A percentile compares a stretch with the other conserved stretches of the same genome.
These are phyloP conservation scores for Candida ortonii DNA, from an alignment of 805 yeast species.

Conservation along the genomic window DNA sequence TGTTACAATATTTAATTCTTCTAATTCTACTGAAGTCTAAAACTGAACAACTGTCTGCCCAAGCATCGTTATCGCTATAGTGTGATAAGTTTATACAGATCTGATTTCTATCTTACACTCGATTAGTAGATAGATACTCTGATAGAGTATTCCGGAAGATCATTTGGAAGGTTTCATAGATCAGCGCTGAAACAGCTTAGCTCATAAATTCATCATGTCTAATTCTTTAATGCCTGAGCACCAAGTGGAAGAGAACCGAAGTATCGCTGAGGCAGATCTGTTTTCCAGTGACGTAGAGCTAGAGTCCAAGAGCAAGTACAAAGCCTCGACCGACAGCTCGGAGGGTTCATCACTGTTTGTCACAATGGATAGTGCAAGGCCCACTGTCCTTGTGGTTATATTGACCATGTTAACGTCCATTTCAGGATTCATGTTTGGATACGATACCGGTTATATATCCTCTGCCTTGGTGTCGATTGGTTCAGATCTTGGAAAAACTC, in stretches of 20 bases:
- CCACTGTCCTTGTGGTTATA: conserved; percentile 61
- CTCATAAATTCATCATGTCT: too few relatives aligned
- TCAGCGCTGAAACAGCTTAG: too few relatives aligned
- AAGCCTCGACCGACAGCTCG: conserved; percentile 5
- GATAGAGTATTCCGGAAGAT: too few relatives aligned
- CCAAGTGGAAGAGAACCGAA: conserved; percentile 1
- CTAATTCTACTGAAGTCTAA: too few relatives aligned
- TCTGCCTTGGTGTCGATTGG: conserved; percentile 87
- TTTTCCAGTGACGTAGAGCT: conserved; percentile 4
- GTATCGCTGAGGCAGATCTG: conserved; percentile 1
- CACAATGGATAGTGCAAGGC: conserved; percentile 43
- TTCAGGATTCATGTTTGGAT: conserved; percentile 96
- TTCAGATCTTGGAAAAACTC: conserved; percentile 59
- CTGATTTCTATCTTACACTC: too few relatives aligned
- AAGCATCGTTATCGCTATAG: too few relatives aligned
- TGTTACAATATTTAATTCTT: too few relatives aligned
- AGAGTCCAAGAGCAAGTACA: conserved; percentile 4
- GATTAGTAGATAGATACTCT: too few relatives aligned
- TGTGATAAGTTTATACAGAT: too few relatives aligned
- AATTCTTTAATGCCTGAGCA: too few relatives aligned
- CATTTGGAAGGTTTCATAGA: too few relatives aligned
- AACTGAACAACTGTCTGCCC: too few relatives aligned
- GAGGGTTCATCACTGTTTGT: conserved; percentile 6
- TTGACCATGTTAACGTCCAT: conserved; percentile 79
- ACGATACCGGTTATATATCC: conserved; percentile 96